Base-by-base conservation (phyloP, 805 yeast species). In the Ogataea henricii region DNA sequence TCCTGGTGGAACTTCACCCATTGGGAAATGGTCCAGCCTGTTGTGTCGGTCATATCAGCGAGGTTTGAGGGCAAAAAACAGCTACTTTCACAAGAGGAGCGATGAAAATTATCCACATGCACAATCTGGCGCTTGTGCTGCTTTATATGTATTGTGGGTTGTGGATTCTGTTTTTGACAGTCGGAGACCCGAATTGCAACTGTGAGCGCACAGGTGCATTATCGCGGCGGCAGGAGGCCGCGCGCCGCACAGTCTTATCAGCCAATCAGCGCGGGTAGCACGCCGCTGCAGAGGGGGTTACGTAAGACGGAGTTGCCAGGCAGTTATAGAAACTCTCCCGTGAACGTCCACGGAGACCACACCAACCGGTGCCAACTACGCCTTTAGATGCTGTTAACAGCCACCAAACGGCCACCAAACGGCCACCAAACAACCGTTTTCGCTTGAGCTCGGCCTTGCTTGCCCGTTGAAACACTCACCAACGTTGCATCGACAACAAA, bases 11-110 rank as follows among this genome's bases (percentile, higher is more conserved):
- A 87, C 20, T 76, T 67, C 32, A 75, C 69, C 97, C 97, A 91
- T 54, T 91, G 88, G 20, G 75, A 66, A 35, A 87, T 76, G 10
- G 96, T 81, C 96, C 96, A 90, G 32, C 96, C 96, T 35, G 68
- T 69, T 39, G 42, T 39, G 22, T 25, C 25, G 10, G 42, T 39
- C 42, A 39, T 39, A 8, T 5, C 25, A 10, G 38, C 8, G 14
- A 32, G 21, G 12, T 10, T 14, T 6, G 10, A 34, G 37, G 7
- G 32, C n/a, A 13, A 27, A 27, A 27, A n/a, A 22, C 8, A 8
- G 6, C 25, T 22, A 6, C 8, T 8, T 22, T 8, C 25, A 6
- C 8, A 36, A 20, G 17, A 9, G 10, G 30, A n/a, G 21, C 16
- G 6, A 37, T 4, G 6, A n/a, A 22, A 25, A 23, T 36, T 3